Evolutionary conservation across 2,329 filamentous ascomycete genomes (phyloP), one percentile per base, ranked within the genome.

Genomic region (Zymoseptoria crescenta): DNA sequence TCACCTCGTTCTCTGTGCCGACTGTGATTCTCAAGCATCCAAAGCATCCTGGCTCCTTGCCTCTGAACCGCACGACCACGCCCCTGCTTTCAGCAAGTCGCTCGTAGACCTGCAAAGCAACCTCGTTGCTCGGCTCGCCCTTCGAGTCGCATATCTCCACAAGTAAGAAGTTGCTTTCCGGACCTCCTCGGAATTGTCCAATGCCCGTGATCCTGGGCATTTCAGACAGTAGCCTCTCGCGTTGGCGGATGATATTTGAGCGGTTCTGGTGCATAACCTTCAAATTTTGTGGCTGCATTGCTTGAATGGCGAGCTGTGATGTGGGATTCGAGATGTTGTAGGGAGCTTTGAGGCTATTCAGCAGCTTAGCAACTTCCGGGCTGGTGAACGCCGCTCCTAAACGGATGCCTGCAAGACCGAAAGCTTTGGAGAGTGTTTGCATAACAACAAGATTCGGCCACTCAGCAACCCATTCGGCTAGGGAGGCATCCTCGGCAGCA

Each of bases 391-490:
- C 91, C 7, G 86, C 89, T 52, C 94, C 94, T 1, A 99, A 81
- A 16, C 94, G 83, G 71, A 99, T 96, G 55, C 93, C 94, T 3
- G 94, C 94, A 70, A 99, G 83, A 28, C 94, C 94, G 71, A 99
- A 99, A 0, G 91, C 94, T 75, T 99, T 99, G 69, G 89, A 96
- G n/a, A 97, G 81, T 1, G 94, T 99, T 79, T 99, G 94, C 89
- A 97, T 91, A 59, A 99, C 92, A 19, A 96, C 91, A 27, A 99
- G 80, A 74, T 99, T 99, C 55, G 93, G 92, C 84, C 89, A 95
- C 70, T 96, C 91, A 41, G 83, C 80, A 1, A 96, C 92, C 87
- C 90, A 96, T 75, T 96, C 89, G 27, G 94, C 93, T 27, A 97
- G 81, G 65, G 89, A 95, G 49, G 89, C 81, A 27, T 83, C 86